phyloP scores from a whole-genome alignment of 352 stramenopile species.

The Globisporangium polare region DNA sequence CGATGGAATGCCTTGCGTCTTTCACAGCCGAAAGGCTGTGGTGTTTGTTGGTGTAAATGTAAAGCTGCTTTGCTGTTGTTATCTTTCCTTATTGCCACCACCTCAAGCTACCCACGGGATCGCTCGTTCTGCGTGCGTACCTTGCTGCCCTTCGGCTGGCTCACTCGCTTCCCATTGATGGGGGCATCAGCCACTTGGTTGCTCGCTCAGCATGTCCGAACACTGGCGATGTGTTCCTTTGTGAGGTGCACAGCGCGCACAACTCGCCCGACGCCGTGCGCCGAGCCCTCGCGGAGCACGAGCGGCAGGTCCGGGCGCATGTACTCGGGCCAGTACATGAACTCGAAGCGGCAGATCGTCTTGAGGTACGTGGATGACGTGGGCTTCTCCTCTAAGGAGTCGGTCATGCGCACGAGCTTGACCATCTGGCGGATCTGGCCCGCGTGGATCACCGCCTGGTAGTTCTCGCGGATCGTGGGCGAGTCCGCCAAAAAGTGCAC shows the following conservation, averaged over 20 bases:
- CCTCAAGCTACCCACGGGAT: background rate
- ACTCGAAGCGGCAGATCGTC: constrained; percentile 76
- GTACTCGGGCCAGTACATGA: constrained; percentile 87
- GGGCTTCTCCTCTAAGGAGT: background rate
- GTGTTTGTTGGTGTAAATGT: background rate
- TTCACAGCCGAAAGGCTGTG: no score
- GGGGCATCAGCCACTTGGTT: no score
- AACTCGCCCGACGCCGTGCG: constrained; percentile 67
- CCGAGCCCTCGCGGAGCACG: constrained; percentile 60
- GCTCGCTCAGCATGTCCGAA: constrained; percentile 42
- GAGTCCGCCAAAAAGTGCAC: constrained; percentile 25
- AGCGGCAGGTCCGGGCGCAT: constrained; percentile 72
- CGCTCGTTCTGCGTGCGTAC: background rate
- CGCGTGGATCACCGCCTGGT: constrained; percentile 79
- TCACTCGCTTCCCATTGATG: no score
- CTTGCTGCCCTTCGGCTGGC: no score
- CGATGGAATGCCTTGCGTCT: no score
- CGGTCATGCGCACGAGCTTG: constrained; percentile 57
- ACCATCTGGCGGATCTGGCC: constrained; percentile 79
- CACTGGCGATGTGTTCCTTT: constrained; percentile 32
- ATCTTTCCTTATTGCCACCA: background rate
- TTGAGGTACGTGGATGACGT: constrained; percentile 16
- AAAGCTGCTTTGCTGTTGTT: background rate
- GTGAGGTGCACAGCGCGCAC: constrained; percentile 55
- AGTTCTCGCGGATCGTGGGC: constrained; percentile 59